phyloP scores from a whole-genome alignment of 164 flowering plant genomes.

The Dillenia suffruticosa region DNA sequence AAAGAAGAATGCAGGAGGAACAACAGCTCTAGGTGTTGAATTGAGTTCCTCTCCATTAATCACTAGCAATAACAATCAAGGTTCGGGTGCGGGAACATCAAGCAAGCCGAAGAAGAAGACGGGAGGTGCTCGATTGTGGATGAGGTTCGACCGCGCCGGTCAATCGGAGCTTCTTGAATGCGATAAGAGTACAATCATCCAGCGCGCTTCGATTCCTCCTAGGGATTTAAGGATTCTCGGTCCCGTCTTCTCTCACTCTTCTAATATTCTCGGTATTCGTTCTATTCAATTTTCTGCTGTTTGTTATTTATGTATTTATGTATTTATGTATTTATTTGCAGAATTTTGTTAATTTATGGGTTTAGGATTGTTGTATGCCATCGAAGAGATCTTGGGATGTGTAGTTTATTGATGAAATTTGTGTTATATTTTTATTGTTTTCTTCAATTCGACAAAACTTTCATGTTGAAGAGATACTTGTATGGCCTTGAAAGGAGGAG shows the following conservation, averaged over 20 bases:
- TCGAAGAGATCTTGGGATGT: too few species aligned
- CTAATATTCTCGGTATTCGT: slow-evolving; percentile 79
- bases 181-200: slow-evolving; percentile 69
- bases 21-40: too few species aligned
- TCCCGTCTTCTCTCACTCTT: slow-evolving; percentile 91
- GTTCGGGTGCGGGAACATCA: background rate
- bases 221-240: slow-evolving; percentile 97
- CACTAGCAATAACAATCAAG: too few species aligned
- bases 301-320: background rate
- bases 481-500: too few species aligned
- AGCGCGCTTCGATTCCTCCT: slow-evolving; percentile 71
- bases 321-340: background rate
- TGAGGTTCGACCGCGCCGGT: slow-evolving; percentile 69
- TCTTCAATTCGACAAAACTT: too few species aligned
- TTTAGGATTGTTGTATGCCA: too few species aligned
- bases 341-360: background rate
- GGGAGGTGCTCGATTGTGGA: slow-evolving; percentile 78
- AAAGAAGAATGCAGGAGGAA: too few species aligned
- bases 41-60: too few species aligned
- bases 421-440: too few species aligned
- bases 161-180: slow-evolving; percentile 74
- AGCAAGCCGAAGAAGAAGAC: slow-evolving; percentile 73
- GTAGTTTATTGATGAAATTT: too few species aligned
- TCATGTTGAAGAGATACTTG: too few species aligned
- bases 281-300: background rate